A percentile compares a stretch with the other conserved stretches of the same genome.
These are phyloP conservation scores for Clavispora fructus DNA, from an alignment of 805 yeast species.

Conservation along the genomic window DNA sequence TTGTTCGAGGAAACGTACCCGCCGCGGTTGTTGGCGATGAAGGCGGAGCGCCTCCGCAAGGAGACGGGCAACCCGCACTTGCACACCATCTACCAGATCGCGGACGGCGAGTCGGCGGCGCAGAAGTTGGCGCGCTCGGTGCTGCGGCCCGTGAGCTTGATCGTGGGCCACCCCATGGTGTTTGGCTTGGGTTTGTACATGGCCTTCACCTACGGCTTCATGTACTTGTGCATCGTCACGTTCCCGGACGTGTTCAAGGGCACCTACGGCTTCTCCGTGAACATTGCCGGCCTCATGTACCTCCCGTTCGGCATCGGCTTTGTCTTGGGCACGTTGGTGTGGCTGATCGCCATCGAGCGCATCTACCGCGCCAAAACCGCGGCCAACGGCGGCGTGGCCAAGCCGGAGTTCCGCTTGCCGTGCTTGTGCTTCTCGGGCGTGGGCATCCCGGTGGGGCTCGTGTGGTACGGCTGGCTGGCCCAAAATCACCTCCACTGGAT, in stretches of 20 bases:
- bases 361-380: conserved; percentile 33
- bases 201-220: conserved; percentile 64
- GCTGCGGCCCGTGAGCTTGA: conserved; percentile 49
- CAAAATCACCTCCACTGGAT: conserved; percentile 53
- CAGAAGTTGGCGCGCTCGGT: conserved; percentile 42
- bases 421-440: conserved; percentile 43
- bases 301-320: conserved; percentile 55
- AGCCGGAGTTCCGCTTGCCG: conserved; percentile 60
- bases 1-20: conserved; percentile 56
- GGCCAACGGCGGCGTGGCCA: conserved; percentile 47
- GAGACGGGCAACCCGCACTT: conserved; percentile 51
- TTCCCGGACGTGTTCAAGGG: conserved; percentile 50
- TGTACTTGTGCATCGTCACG: conserved; percentile 57
- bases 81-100: conserved; percentile 58
- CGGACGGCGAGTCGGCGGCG: conserved; percentile 41
- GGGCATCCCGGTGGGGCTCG: conserved; percentile 52
- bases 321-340: conserved; percentile 42
- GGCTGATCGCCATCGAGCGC: conserved; percentile 41
- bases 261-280: conserved; percentile 42
- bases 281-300: conserved; percentile 55
- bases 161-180: conserved; percentile 58
- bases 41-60: conserved; percentile 44
- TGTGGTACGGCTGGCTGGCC: conserved; percentile 74
- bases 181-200: conserved; percentile 56
- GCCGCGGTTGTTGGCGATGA: conserved; percentile 44